Conservation (phyloP, 805 yeast genomes). For the Tetrapisispora arboricola region DNA sequence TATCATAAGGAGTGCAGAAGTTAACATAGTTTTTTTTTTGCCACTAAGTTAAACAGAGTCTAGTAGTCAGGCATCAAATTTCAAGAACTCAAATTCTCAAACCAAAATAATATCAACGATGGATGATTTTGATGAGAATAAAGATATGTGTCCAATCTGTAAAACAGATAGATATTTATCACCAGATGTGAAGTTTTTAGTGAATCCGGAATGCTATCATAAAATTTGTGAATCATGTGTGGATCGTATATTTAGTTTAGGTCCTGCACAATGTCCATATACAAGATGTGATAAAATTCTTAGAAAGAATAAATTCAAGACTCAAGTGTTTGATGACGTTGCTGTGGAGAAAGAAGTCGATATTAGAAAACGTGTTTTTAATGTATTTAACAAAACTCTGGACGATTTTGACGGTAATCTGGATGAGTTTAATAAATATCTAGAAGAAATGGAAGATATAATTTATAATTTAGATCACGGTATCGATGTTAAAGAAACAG, state of each 20-base stretch:
- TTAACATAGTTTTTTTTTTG: no score
- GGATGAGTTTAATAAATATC: conserved; percentile 58
- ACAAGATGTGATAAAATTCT: conserved; percentile 80
- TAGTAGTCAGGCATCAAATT: no score
- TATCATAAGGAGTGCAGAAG: no score
- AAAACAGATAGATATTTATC: conserved; percentile 89
- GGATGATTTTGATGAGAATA: conserved; percentile 42
- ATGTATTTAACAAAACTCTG: conserved; percentile 69
- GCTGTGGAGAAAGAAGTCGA: conserved; percentile 88
- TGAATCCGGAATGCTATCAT: conserved; percentile 96
- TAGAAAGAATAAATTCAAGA: conserved; percentile 81
- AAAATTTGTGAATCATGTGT: conserved; percentile 96
- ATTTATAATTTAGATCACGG: conserved; percentile 67
- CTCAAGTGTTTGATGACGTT: conserved; percentile 87
- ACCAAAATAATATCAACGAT: no score
- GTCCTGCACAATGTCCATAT: conserved; percentile 97
- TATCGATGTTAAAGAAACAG: conserved; percentile 59
- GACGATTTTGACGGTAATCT: conserved; percentile 53
- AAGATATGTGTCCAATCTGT: conserved; percentile 95
- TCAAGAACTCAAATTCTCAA: no score
- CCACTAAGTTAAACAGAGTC: no score
- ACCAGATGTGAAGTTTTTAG: conserved; percentile 84
- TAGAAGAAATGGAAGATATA: conserved; percentile 75
- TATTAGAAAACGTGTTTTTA: conserved; percentile 65
- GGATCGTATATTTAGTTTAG: conserved; percentile 84